A percentile compares a stretch with the other conserved stretches of the same genome.
phyloP scores from a whole-genome alignment of 2,329 filamentous ascomycete species.

The Fusarium oxysporum region DNA sequence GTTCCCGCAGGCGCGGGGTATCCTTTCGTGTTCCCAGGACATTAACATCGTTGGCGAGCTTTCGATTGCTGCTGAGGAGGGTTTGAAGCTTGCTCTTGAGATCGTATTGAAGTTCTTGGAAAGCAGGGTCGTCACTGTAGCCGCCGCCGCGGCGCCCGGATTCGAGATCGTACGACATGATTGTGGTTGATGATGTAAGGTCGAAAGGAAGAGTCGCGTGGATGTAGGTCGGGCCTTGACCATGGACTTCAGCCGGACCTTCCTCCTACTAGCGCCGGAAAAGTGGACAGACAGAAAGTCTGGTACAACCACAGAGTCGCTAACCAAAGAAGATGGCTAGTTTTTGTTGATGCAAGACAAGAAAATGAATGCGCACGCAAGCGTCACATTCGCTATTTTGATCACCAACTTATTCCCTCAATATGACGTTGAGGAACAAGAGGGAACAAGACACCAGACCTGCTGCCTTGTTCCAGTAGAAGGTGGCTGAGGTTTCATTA shows the following conservation, averaged over 20 bases:
- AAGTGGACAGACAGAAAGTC: too few species aligned
- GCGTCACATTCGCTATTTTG: slow-evolving; percentile 9
- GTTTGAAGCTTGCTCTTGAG: slow-evolving; percentile 91
- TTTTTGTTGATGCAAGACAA: slow-evolving; percentile 21
- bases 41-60: slow-evolving; percentile 84
- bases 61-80: slow-evolving; percentile 87
- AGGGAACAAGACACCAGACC: background rate
- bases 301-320: background rate
- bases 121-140: slow-evolving; percentile 94
- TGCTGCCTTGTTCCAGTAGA: background rate
- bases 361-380: slow-evolving; percentile 4
- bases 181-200: background rate
- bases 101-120: slow-evolving; percentile 82
- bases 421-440: background rate
- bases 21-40: slow-evolving; percentile 91
- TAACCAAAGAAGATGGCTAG: background rate
- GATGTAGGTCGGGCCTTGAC: background rate
- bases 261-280: background rate
- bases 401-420: too few species aligned
- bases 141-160: slow-evolving; percentile 78
- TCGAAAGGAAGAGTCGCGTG: background rate
- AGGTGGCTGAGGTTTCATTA: slow-evolving; percentile 39
- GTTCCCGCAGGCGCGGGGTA: slow-evolving; percentile 88
- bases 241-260: background rate
- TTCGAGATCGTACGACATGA: slow-evolving; percentile 95